Conservation (phyloP, 495 filamentous ascomycete genomes). For the Lasiosphaeria ovina region DNA sequence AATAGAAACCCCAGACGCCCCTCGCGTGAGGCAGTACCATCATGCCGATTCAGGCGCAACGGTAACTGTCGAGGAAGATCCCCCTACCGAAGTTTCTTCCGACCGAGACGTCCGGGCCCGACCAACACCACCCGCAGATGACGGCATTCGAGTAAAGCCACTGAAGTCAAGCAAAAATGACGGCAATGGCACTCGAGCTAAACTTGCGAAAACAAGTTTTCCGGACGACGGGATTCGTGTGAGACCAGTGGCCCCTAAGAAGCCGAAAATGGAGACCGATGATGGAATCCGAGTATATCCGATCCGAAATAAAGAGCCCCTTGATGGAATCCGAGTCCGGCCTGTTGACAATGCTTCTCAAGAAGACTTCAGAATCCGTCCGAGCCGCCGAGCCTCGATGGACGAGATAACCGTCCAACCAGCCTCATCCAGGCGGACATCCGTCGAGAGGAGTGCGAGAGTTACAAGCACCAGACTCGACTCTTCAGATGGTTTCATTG, state of each 20-base stretch:
- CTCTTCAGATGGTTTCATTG: conserved; percentile 51
- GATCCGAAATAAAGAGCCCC: conserved; percentile 16
- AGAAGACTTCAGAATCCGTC: conserved; percentile 31
- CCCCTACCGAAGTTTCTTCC: conserved; percentile 14
- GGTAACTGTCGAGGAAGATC: conserved; percentile 32
- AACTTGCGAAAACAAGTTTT: background rate
- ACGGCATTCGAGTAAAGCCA: conserved; percentile 42
- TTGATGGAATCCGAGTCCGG: conserved; percentile 28
- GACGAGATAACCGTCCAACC: conserved; percentile 31
- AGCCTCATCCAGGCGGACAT: conserved; percentile 30
- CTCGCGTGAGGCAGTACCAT: conserved; percentile 24
- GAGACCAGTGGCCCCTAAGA: conserved; percentile 23
- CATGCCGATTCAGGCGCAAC: conserved; percentile 29
- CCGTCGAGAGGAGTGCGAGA: conserved; percentile 18
- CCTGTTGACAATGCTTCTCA: conserved; percentile 12
- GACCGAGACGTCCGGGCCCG: conserved; percentile 14
- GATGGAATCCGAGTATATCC: conserved; percentile 39
- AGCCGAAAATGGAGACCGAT: conserved; percentile 1
- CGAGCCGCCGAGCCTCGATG: conserved; percentile 24
- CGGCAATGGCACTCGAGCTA: conserved; percentile 16
- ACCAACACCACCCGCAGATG: conserved; percentile 25
- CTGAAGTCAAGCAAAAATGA: conserved; percentile 24
- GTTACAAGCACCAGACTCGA: conserved; percentile 23
- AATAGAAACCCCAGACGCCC: conserved; percentile 39
- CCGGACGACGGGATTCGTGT: conserved; percentile 37